These are phyloP conservation scores for Verbena officinalis DNA, from an alignment of 257 asterid species.

Conservation along the genomic window DNA sequence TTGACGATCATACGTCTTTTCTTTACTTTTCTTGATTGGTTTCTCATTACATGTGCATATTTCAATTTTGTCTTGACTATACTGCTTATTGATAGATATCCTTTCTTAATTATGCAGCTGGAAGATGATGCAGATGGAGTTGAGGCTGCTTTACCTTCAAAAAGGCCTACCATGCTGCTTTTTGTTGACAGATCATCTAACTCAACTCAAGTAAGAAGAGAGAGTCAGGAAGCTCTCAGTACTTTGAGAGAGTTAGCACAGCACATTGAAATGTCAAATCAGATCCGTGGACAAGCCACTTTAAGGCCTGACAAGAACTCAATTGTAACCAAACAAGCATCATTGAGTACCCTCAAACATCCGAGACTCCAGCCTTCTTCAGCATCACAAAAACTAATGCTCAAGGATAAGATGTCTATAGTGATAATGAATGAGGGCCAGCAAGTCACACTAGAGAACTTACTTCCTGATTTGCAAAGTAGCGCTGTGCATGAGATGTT, in stretches of 20 bases:
- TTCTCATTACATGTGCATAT: background rate
- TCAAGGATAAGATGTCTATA: conserved; percentile 72
- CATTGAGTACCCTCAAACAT: conserved; percentile 45
- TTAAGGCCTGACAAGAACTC: conserved; percentile 35
- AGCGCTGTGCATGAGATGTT: conserved; percentile 80
- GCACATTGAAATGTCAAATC: conserved; percentile 45
- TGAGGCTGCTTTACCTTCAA: conserved; percentile 63
- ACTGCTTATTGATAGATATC: conserved; percentile 26
- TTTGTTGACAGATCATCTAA: conserved; percentile 88
- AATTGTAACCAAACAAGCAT: conserved; percentile 38
- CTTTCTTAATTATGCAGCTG: conserved; percentile 55
- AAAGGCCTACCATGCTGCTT: conserved; percentile 78
- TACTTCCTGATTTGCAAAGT: conserved; percentile 67
- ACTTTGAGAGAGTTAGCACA: conserved; percentile 75
- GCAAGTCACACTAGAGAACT: conserved; percentile 61
- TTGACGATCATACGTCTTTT: background rate
- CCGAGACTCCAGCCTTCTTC: conserved; percentile 48
- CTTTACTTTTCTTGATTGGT: background rate
- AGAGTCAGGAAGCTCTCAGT: conserved; percentile 71
- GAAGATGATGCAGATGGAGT: conserved; percentile 56
- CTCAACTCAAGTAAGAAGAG: conserved; percentile 51
- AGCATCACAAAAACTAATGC: conserved; percentile 45
- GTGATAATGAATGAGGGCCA: conserved; percentile 63
- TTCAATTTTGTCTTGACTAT: conserved; percentile 18
- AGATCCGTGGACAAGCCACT: conserved; percentile 41